Percentiles rank a stretch among this genome's conserved stretches.
These are phyloP conservation scores for Cryptococcus floricola DNA, from an alignment of 1,284 basidiomycete genomes.

Conservation along the genomic window DNA sequence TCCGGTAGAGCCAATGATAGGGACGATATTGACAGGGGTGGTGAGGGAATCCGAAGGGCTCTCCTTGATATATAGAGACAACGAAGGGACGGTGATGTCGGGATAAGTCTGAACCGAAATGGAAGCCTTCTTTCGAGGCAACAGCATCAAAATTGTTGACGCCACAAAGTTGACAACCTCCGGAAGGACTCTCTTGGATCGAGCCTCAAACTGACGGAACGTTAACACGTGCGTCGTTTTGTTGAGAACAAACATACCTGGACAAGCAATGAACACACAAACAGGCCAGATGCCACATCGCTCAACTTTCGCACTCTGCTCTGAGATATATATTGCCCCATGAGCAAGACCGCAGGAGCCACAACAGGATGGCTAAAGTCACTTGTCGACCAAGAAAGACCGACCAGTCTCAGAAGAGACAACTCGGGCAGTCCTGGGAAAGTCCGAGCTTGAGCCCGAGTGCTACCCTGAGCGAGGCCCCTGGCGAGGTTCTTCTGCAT, in stretches of 20 bases:
- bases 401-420: constrained; percentile 72
- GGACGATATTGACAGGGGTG: constrained; percentile 27
- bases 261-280: constrained; percentile 75
- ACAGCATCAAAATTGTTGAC: constrained; percentile 66
- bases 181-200: constrained; percentile 83
- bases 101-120: constrained; percentile 61
- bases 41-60: constrained; percentile 18
- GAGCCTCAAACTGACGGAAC: constrained; percentile 66
- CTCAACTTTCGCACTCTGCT: constrained; percentile 67
- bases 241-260: constrained; percentile 39
- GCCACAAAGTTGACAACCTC: constrained; percentile 82
- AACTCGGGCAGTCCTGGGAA: constrained; percentile 87
- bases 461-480: constrained; percentile 72
- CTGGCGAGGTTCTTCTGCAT: constrained; percentile 94
- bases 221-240: constrained; percentile 1
- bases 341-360: constrained; percentile 78
- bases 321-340: constrained; percentile 87
- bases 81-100: constrained; percentile 55
- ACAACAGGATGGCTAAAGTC: constrained; percentile 89
- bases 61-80: constrained; percentile 26
- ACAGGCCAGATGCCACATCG: constrained; percentile 82
- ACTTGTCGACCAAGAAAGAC: constrained; percentile 85
- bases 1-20: constrained; percentile 17
- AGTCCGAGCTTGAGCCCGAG: constrained; percentile 65
- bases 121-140: constrained; percentile 55